Base-by-base conservation (phyloP, 2,329 filamentous ascomycete species). In the Phialophora tarda region DNA sequence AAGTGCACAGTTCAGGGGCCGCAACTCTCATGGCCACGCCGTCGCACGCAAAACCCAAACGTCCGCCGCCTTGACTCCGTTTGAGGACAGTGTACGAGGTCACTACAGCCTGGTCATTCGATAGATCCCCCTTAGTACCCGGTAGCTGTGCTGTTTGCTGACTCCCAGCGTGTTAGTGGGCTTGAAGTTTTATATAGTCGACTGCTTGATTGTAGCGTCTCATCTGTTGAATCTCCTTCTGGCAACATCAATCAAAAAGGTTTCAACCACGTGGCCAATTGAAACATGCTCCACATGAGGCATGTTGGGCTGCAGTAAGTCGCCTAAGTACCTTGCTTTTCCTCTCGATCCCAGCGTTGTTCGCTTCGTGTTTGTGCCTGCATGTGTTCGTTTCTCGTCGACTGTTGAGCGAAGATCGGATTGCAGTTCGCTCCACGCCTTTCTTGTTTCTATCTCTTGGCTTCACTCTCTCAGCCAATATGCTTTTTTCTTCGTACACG, bases 401-500 rank as follows among this genome's bases (percentile, higher is more conserved):
- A 11, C 24, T 51, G 48, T 51, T 17, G 48, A 51, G 24, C 48
- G 48, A 51, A 51, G 24, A 51, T 12, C 48, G 17, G 26, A 26
- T 24, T 51, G 48, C 48, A 26, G 21, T 17, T 26, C 47, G 48
- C 57, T 59, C 41, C 23, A 30, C 30, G 26, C 28, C 26, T 32
- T 61, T 54, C 17, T 54, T 38, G 1, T 24, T 51, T 28, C 55
- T 58, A 12, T 21, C 55, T 44, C 51, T 26, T 50, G 10, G 30
- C 32, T 23, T 38, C 47, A 51, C 30, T 23, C 57, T 48, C 41
- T 30, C 48, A 44, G 32, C 41, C 58, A 67, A 32, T 24, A 67
- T 67, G 65, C 61, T 44, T 32, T 67, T 64, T 28, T 47, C 61
- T n/a, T 28, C 57, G 4, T 21, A 24, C 54, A 32, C 59, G n/a